Percentiles rank a stretch among this genome's conserved stretches.
Evolutionary conservation across 78 protist genomes (phyloP).

Genomic region (Dictyostelium capitatum): DNA sequence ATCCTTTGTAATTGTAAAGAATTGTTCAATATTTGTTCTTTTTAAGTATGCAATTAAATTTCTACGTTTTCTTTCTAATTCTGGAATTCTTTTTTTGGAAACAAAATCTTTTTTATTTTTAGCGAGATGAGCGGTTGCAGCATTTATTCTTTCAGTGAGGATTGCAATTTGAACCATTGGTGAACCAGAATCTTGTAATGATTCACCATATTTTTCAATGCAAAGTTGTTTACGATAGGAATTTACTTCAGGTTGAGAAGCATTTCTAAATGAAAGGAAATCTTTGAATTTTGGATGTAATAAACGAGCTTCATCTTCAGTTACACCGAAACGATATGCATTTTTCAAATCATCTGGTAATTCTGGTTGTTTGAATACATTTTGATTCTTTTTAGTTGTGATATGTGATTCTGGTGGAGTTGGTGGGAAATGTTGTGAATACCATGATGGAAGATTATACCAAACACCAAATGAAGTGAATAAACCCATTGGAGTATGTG

Average conservation of each 20-base stretch:
- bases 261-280: constrained; percentile 55
- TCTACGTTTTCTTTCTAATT: constrained; percentile 39
- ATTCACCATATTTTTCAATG: constrained; percentile 46
- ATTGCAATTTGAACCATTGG: constrained; percentile 71
- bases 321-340: constrained; percentile 74
- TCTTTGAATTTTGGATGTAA: constrained; percentile 76
- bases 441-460: constrained; percentile 80
- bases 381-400: not conserved
- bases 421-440: constrained; percentile 27
- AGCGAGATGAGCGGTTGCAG: constrained; percentile 28
- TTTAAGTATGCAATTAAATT: constrained; percentile 58
- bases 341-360: constrained; percentile 67
- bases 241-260: constrained; percentile 62
- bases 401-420: constrained; percentile 50
- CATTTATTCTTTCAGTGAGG: constrained; percentile 60
- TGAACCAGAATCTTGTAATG: constrained; percentile 51
- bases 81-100: constrained; percentile 32
- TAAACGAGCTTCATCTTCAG: constrained; percentile 54
- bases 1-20: constrained; percentile 58
- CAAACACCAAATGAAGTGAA: constrained; percentile 58
- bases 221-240: constrained; percentile 41
- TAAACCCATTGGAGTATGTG: constrained; percentile 72
- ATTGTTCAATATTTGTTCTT: constrained; percentile 59
- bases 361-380: constrained; percentile 25
- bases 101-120: constrained; percentile 59